Evolutionary conservation across 805 yeast species (phyloP), one percentile per base, ranked within the genome.

Genomic region (Myxozyma udenii): DNA sequence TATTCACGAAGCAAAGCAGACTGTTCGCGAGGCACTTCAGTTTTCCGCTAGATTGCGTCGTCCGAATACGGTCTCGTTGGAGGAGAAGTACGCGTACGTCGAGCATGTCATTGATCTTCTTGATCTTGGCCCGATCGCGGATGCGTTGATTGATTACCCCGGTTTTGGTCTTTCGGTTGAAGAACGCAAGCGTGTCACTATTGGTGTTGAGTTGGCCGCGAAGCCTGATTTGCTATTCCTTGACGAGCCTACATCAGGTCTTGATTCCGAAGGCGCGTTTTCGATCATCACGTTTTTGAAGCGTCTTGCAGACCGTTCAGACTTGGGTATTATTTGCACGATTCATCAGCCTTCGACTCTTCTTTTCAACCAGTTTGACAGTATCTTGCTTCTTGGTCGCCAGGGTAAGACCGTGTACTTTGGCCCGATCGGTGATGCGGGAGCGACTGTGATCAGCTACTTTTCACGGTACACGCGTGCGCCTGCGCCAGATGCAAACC

Each of bases 281-380:
- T 76, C 84, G 30, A 77, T 80, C 60, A 77, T 81, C 66, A 75
- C 78, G 64, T 72, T 80, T 66, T 74, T 80, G 79, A 74, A 80
- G 66, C 78, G 78, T 60, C 67, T 80, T 53, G 81, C 84, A 4
- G 70, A 75, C 59, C 76, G 76, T 59, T 18, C 60, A 2, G 84
- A 84, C 37, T 83, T 80, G 65, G 84, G 84, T 37, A 79, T 80
- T 64, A 69, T 80, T 65, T 80, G 85, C 73, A 85, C 95, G 25
- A 85, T 85, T 61, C 93, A 85, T 69, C 95, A 85, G 69, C 95
- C 95, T 63, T 85, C 93, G 9, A 90, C 95, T 49, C 74, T 84
- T 52, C 72, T 86, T 64, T 74, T 86, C 70, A 78, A 85, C 64
- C 87, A 83, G 62, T 86, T 87, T 65, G 95, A 87, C 65, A 77